phyloP scores from a whole-genome alignment of 2,329 filamentous ascomycete species.

The Leptodontidium sp. region DNA sequence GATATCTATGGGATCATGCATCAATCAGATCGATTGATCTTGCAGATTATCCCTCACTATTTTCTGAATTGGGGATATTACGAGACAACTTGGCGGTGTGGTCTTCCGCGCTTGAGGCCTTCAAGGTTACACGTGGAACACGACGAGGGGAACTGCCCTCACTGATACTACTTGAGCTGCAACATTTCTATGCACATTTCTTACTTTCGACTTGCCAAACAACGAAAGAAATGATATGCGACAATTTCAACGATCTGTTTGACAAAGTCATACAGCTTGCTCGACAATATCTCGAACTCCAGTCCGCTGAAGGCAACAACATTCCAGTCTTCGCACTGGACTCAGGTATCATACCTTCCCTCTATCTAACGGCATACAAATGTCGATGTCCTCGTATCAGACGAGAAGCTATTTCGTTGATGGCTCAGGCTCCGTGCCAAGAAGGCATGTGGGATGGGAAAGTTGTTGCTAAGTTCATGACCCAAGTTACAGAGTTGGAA shows the following conservation, averaged over 20 bases:
- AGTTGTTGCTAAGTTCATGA: conserved; percentile 1
- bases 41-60: neutral
- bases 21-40: neutral
- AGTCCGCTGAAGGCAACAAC: neutral
- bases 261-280: neutral
- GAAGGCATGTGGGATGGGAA: conserved; percentile 14
- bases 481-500: neutral
- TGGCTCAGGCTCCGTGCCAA: neutral
- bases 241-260: neutral
- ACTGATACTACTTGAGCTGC: conserved; percentile 2
- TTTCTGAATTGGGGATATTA: neutral
- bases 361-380: conserved; percentile 9
- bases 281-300: neutral
- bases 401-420: conserved; percentile 10
- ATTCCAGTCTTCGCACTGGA: conserved; percentile 2
- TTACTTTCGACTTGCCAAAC: conserved; percentile 7
- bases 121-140: neutral
- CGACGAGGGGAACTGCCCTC: neutral
- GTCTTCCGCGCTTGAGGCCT: neutral
- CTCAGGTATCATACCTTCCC: conserved; percentile 7
- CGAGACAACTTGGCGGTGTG: neutral
- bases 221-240: neutral
- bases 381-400: neutral
- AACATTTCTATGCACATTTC: conserved; percentile 8
- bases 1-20: conserved; percentile 12